Percentiles rank a stretch among this genome's conserved stretches.
Evolutionary conservation across 169 alveolate species (phyloP).

Genomic region (Plasmodium vivax): DNA sequence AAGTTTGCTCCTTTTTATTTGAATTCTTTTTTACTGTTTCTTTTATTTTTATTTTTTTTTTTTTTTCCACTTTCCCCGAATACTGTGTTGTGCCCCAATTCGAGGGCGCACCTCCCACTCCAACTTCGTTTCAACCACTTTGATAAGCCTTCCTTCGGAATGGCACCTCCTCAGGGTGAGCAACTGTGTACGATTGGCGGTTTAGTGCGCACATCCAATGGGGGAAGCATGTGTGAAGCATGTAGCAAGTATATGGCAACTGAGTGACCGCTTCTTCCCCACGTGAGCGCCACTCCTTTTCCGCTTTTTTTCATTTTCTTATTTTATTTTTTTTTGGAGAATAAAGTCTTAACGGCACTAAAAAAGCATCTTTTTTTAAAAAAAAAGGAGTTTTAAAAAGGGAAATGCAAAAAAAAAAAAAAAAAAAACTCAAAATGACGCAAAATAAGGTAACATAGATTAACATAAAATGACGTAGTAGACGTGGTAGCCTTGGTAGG

Average conservation of each 20-base stretch:
- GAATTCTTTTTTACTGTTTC: neutral
- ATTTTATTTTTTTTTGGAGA: constrained; percentile 5
- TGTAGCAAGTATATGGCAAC: neutral
- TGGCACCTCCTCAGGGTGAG: neutral
- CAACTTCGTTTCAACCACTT: neutral
- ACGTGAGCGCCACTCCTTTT: neutral
- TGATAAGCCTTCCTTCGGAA: neutral
- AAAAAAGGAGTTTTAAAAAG: constrained; percentile 36
- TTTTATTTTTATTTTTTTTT: too few relatives aligned
- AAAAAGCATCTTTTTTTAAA: constrained; percentile 51
- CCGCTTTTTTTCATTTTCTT: neutral
- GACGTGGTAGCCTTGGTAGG: neutral
- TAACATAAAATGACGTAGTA: neutral
- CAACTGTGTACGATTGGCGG: neutral
- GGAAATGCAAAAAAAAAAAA: constrained; percentile 22
- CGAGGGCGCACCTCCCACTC: neutral
- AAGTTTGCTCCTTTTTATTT: neutral
- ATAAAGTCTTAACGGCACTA: constrained; percentile 50
- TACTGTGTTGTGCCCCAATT: neutral
- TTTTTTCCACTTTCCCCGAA: neutral
- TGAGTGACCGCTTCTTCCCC: neutral
- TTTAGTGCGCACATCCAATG: neutral
- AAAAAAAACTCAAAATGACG: constrained; percentile 11
- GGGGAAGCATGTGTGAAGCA: neutral
- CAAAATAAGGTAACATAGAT: constrained; percentile 1